Percentiles rank a stretch among this genome's conserved stretches.
Conservation (phyloP, 225 moss, liverwort and hornwort genomes). For the Ulota crispa region DNA sequence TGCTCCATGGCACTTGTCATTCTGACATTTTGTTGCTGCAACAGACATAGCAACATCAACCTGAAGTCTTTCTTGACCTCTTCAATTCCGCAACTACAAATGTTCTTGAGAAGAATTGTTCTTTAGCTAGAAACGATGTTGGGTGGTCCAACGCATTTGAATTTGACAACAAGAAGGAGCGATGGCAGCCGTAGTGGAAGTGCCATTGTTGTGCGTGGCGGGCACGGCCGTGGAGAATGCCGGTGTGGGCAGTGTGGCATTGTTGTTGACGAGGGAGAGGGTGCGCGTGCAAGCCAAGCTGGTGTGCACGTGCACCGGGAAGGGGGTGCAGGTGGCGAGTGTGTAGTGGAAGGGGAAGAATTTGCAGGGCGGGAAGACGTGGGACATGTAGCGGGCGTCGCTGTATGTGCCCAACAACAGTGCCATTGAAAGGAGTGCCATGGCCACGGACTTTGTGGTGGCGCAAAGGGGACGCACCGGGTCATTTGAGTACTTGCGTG, state of each 20-base stretch:
- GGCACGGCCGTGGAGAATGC: constrained; percentile 16
- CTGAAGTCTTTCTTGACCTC: neutral
- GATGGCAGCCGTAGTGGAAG: constrained; percentile 35
- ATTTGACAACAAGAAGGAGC: neutral
- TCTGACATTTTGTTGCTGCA: neutral
- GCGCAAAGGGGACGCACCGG: constrained; percentile 28
- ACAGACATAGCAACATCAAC: neutral
- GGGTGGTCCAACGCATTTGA: neutral
- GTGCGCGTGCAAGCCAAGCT: constrained; percentile 18
- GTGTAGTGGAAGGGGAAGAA: constrained; percentile 25
- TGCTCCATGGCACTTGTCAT: neutral
- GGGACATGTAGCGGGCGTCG: constrained; percentile 29
- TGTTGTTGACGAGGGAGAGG: constrained; percentile 11
- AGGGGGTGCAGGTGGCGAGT: constrained; percentile 16
- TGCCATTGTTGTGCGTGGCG: constrained; percentile 38
- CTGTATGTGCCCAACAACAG: constrained; percentile 10
- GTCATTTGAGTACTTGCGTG: constrained; percentile 53
- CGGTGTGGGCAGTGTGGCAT: neutral
- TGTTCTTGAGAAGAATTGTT: neutral
- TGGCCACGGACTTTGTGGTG: constrained; percentile 36
- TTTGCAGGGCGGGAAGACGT: constrained; percentile 27
- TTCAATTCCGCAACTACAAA: neutral
- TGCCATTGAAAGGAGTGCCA: constrained; percentile 33
- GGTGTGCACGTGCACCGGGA: constrained; percentile 11
- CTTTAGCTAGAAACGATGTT: neutral